A percentile compares a stretch with the other conserved stretches of the same genome.
Conservation (phyloP, 192 early-diverging fungal genomes). For the Podila horticola region DNA sequence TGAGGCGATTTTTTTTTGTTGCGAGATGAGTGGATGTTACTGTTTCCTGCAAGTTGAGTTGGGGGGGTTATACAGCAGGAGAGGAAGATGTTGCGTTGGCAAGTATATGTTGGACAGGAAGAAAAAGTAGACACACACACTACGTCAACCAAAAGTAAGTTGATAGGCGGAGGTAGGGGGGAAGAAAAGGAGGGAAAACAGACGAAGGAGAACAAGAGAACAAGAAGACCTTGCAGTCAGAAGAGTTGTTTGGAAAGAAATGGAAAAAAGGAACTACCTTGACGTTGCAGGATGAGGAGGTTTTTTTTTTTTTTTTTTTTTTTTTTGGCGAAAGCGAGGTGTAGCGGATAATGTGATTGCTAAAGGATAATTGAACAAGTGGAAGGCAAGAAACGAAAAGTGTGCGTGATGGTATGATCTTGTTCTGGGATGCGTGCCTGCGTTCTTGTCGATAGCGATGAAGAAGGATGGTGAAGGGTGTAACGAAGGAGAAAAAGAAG, state of each 20-base stretch:
- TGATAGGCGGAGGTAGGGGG: not conserved
- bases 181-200: not conserved
- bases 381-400: not conserved
- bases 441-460: not conserved
- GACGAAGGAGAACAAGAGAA: not conserved
- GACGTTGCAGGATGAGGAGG: not conserved
- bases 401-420: not conserved
- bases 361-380: not conserved
- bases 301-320: not conserved
- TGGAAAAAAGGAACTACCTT: too few species aligned
- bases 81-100: not conserved
- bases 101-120: not conserved
- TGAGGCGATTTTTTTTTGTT: not conserved
- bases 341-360: not conserved
- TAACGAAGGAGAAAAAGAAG: not conserved
- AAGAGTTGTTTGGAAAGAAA: too few species aligned
- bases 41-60: constrained; percentile 1
- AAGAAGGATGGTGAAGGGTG: not conserved
- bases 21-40: not conserved
- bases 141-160: not conserved
- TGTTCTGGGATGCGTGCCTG: not conserved
- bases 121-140: not conserved
- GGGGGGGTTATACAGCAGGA: not conserved
- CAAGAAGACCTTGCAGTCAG: not conserved
- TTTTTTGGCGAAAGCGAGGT: not conserved